Base-by-base conservation (phyloP, 1,284 basidiomycete species). In the Athelia sp. region DNA sequence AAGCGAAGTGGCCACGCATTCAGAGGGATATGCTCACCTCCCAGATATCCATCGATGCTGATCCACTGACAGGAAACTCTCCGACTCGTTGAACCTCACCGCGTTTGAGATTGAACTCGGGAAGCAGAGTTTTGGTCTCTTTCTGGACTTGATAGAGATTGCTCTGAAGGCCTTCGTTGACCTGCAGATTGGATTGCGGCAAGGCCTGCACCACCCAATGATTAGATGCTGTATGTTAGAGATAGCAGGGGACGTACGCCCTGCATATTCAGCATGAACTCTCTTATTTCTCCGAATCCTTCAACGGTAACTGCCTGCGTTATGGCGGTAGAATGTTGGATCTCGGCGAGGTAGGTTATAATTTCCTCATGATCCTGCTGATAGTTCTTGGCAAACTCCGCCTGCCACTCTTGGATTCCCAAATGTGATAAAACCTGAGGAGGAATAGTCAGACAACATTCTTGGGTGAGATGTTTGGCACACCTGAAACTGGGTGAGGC, bases 61-160 rank as follows among this genome's bases (percentile, higher is more conserved):
- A 76, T 29, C 76, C 76, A 43, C 69, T 71, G 42, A 78, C 70
- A 6, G 79, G 75, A 47, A 71, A 71, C 22, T 69, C 62, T 17
- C 75, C 71, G 18, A 75, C 61, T 50, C 74, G 66, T n/a, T 62
- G 62, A 14, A 79, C 77, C 58, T 81, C 79, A 3, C 76, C 78
- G 10, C 68, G 67, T 46, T 68, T 66, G 19, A 81, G 67, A 50
- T 79, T 63, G 50, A 75, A 66, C 26, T 76, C 67, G 0, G 76
- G 76, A 45, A 79, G 67, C 17, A 81, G 64, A 46, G 69, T 65
- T 1, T 69, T 66, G 8, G 72, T 70, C 17, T 64, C 58, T 19
- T 64, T 60, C 52, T 79, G 76, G 21, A 81, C 59, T 21, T 68
- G 62, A 53, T 73, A 79, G n/a, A 81, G 58, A 52, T 78, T 78